Evolutionary conservation across 148 eudicot species (phyloP).

Genomic region (Tetragonia tetragonoides): DNA sequence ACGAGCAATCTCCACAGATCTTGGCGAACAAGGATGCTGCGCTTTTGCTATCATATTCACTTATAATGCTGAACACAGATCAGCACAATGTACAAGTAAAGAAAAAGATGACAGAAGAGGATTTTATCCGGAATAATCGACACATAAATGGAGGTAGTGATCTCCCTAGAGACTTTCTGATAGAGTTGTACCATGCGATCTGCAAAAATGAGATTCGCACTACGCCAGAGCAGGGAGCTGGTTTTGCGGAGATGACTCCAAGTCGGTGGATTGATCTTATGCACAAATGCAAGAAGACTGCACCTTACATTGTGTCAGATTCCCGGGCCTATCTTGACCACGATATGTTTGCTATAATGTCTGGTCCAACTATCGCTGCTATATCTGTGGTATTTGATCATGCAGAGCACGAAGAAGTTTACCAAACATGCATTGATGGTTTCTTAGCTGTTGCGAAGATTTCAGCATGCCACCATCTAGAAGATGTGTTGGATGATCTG

Average conservation of each 20-base stretch:
- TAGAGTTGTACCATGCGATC: constrained; percentile 77
- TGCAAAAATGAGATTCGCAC: constrained; percentile 85
- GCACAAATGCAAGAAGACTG: constrained; percentile 66
- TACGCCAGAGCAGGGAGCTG: constrained; percentile 69
- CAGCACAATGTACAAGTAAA: constrained; percentile 93
- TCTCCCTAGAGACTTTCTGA: constrained; percentile 77
- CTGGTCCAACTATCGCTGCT: constrained; percentile 95
- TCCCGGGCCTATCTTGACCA: constrained; percentile 72
- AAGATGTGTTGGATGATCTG: constrained; percentile 77
- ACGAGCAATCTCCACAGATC: constrained; percentile 76
- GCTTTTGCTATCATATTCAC: constrained; percentile 74
- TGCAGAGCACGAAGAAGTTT: constrained; percentile 79
- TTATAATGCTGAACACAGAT: constrained; percentile 90
- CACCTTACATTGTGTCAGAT: constrained; percentile 68
- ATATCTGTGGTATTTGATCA: constrained; percentile 92
- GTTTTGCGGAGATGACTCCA: constrained; percentile 59
- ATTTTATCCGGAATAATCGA: constrained; percentile 85
- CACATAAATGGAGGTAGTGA: constrained; percentile 88
- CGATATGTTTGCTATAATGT: constrained; percentile 85
- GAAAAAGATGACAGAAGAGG: constrained; percentile 94
- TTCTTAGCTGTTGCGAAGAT: constrained; percentile 82
- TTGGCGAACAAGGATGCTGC: constrained; percentile 93
- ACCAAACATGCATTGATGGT: constrained; percentile 85
- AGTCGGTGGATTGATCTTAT: constrained; percentile 86
- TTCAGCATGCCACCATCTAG: constrained; percentile 74